Conservation (phyloP, 169 alveolate species). For the Cryptosporidium tyzzeri region DNA sequence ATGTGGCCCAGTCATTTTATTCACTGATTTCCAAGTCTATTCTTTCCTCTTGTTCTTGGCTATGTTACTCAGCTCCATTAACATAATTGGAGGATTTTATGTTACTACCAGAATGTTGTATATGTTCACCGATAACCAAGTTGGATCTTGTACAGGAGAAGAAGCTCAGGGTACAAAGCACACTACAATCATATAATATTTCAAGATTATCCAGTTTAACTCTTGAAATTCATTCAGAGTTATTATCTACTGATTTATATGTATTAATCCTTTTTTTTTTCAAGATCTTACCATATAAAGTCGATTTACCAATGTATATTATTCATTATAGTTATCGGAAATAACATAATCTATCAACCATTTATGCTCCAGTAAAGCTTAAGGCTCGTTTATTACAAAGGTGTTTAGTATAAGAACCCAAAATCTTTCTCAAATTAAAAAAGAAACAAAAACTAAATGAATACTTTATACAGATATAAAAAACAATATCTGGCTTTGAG, state of each 20-base stretch:
- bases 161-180: not conserved
- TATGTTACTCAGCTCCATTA: constrained; percentile 80
- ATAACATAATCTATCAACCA: not conserved
- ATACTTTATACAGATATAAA: not conserved
- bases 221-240: not conserved
- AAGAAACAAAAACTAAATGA: not conserved
- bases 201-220: not conserved
- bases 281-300: not conserved
- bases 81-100: constrained; percentile 91
- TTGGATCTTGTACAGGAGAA: constrained; percentile 4
- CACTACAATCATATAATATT: not conserved
- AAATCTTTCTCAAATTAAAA: not conserved
- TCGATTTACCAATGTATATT: not conserved
- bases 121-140: constrained; percentile 84
- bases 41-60: constrained; percentile 74
- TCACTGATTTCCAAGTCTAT: constrained; percentile 78
- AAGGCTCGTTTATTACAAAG: not conserved
- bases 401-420: not conserved
- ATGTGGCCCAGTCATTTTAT: constrained; percentile 78
- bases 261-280: not conserved
- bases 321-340: not conserved
- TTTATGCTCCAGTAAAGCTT: not conserved
- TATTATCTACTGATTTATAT: not conserved
- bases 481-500: not conserved
- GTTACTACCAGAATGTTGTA: constrained; percentile 93